Conservation (phyloP, 805 yeast species). For the Lachancea quebecensis region DNA sequence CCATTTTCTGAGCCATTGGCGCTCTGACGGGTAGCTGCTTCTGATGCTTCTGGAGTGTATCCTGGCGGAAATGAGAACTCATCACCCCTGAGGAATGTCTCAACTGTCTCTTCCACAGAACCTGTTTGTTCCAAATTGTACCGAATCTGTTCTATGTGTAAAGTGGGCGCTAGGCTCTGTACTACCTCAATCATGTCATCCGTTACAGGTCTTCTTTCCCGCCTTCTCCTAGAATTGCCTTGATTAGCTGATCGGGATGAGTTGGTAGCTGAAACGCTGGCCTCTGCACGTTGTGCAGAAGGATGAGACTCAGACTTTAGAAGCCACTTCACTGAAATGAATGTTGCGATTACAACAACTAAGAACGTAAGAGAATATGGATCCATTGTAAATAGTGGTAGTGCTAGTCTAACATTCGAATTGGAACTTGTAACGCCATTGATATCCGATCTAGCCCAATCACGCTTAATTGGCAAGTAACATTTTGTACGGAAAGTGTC, state of each 20-base stretch:
- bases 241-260: slow-evolving; percentile 8
- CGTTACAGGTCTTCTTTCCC: slow-evolving; percentile 44
- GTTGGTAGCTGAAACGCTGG: slow-evolving; percentile 1
- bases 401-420: neutral
- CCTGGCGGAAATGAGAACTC: slow-evolving; percentile 52
- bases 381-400: slow-evolving; percentile 36
- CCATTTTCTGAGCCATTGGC: slow-evolving; percentile 2
- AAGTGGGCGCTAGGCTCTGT: slow-evolving; percentile 69
- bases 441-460: too few species aligned
- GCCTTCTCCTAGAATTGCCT: slow-evolving; percentile 9
- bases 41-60: slow-evolving; percentile 16
- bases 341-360: slow-evolving; percentile 43
- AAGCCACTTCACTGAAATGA: slow-evolving; percentile 60
- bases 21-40: neutral
- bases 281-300: slow-evolving; percentile 20
- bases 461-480: too few species aligned
- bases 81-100: slow-evolving; percentile 57
- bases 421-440: neutral
- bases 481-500: too few species aligned
- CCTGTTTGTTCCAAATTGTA: slow-evolving; percentile 71
- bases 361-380: slow-evolving; percentile 47
- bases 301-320: slow-evolving; percentile 50
- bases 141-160: slow-evolving; percentile 63
- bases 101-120: slow-evolving; percentile 73
- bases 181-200: slow-evolving; percentile 80